Percentiles rank a stretch among this genome's conserved stretches.
Conservation (phyloP, 2,329 filamentous ascomycete genomes). For the Coniella vitis region DNA sequence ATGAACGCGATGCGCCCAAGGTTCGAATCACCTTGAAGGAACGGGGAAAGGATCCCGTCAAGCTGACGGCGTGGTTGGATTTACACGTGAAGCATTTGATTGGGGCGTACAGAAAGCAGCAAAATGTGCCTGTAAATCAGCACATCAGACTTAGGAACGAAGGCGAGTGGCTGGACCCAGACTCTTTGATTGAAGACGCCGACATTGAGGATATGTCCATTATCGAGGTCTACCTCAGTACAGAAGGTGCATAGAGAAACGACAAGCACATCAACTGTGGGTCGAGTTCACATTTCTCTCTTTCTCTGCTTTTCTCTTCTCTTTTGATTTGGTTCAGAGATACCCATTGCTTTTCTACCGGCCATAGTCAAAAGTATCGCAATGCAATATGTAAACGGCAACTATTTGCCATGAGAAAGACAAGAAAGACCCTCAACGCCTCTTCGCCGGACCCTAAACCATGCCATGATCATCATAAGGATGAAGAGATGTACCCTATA, state of each 20-base stretch:
- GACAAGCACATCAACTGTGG: no score
- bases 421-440: constrained; percentile 10
- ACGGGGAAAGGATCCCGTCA: constrained; percentile 41
- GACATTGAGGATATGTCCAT: constrained; percentile 70
- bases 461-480: constrained; percentile 11
- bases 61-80: constrained; percentile 42
- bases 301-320: neutral
- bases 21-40: constrained; percentile 49
- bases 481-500: neutral
- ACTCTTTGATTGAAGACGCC: constrained; percentile 53
- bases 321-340: no score
- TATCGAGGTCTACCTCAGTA: constrained; percentile 64
- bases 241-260: constrained; percentile 23
- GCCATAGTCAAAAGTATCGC: constrained; percentile 4
- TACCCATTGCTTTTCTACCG: constrained; percentile 6
- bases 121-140: constrained; percentile 42
- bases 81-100: constrained; percentile 59
- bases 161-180: constrained; percentile 61
- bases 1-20: constrained; percentile 22
- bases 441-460: constrained; percentile 4
- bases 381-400: constrained; percentile 1
- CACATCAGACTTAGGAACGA: constrained; percentile 64
- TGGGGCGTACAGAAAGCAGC: constrained; percentile 50
- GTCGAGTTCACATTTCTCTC: neutral
- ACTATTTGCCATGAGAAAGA: constrained; percentile 5